These are phyloP conservation scores for Trichophyton benhamiae DNA, from an alignment of 2,329 filamentous ascomycete genomes.

Conservation along the genomic window DNA sequence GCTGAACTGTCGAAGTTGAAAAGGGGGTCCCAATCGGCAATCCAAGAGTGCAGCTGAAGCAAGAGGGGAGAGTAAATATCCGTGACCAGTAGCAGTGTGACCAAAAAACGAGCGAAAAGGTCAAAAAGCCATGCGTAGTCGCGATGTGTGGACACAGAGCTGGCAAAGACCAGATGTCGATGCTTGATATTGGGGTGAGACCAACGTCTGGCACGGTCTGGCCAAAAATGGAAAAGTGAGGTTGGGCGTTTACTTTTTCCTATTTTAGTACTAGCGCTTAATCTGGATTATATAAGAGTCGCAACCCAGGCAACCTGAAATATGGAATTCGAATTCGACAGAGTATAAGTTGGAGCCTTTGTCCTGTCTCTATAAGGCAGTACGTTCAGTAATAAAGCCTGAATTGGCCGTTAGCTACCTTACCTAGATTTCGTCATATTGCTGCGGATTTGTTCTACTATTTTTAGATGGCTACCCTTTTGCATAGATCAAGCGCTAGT, in stretches of 20 bases:
- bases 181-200: not conserved
- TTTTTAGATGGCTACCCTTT: too few species aligned
- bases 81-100: too few species aligned
- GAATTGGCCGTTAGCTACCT: too few species aligned
- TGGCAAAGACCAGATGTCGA: not conserved
- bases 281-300: not conserved
- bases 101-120: conserved; percentile 1
- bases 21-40: not conserved
- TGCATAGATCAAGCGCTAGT: not conserved
- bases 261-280: not conserved
- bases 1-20: not conserved
- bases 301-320: not conserved
- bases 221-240: not conserved
- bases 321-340: not conserved
- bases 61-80: not conserved
- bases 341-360: not conserved
- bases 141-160: not conserved
- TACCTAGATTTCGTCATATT: too few species aligned
- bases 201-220: not conserved
- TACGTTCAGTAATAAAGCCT: not conserved
- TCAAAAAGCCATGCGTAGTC: not conserved
- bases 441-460: too few species aligned
- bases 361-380: not conserved
- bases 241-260: conserved; percentile 2
- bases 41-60: not conserved